Base-by-base conservation (phyloP, 106 monocot species). In the Phalaenopsis equestris region DNA sequence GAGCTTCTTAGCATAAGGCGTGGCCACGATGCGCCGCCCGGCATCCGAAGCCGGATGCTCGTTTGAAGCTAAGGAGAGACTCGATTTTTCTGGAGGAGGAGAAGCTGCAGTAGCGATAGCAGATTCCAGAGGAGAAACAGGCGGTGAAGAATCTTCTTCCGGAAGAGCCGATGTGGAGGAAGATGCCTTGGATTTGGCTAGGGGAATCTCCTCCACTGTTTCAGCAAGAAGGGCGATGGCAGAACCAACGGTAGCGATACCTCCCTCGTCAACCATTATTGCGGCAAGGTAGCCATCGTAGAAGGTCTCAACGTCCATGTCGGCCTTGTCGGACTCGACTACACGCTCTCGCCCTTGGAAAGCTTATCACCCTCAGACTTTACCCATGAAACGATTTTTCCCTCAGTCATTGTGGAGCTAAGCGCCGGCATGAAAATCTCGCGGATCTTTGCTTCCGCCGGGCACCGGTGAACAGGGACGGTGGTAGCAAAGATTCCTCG, bases 1-100 rank as follows among this genome's bases (percentile, higher is more conserved):
- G 15, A 94, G 87, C 82, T 94, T 98, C 85, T 91, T 98, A 8
- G 97, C 94, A 41, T 88, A 98, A 1, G 97, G 97, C n/a, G 92
- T 88, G 19, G 97, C 92, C 37, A 98, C 89, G 6, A 94, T 83
- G 61, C 97, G 75, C 78, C 36, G 67, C 42, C 88, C 92, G 21
- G 81, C 86, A 18, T 85, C 86, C 7, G 88, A 82, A 2, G 94
- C 89, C 18, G 92, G 88, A 55, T 91, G 85, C 11, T 73, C 57
- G 1, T 82, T 82, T 52, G 81, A 67, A 12, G 75, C 75, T 14
- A 56, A 65, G 10, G 75, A 48, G 8, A 84, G 2, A 10, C 79
- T 12, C 5, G 79, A 11, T 52, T 67, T 70, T 15, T 0, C 67
- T 17, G 65, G 55, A 74, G 79, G 16, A 55, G 84, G 45, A 17